Percentiles rank a stretch among this genome's conserved stretches.
Conservation (phyloP, 2,329 filamentous ascomycete species). For the Venturia aucupariae region DNA sequence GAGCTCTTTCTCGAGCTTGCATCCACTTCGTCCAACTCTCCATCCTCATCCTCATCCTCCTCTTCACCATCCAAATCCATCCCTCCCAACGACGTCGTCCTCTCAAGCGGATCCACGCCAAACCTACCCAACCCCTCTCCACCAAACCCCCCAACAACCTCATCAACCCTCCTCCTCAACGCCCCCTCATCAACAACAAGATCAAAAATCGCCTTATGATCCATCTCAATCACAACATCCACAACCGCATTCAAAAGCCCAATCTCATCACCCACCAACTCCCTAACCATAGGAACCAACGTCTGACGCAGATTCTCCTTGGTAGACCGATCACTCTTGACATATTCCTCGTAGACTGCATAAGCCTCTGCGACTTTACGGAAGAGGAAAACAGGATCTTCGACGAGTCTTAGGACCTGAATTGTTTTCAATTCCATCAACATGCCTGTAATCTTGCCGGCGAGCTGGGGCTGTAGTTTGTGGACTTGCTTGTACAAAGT, state of each 20-base stretch:
- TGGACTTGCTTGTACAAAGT: slow-evolving; percentile 98
- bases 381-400: slow-evolving; percentile 80
- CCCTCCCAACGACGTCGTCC: neutral
- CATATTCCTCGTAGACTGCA: slow-evolving; percentile 95
- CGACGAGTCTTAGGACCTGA: slow-evolving; percentile 85
- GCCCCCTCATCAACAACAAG: neutral
- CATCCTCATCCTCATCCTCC: neutral
- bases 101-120: neutral
- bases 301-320: neutral
- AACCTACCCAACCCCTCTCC: neutral
- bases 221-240: neutral
- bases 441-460: slow-evolving; percentile 99
- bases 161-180: neutral
- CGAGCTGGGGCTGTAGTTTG: slow-evolving; percentile 85
- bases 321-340: slow-evolving; percentile 60
- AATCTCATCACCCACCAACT: neutral
- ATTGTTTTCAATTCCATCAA: slow-evolving; percentile 97
- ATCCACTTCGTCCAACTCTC: neutral
- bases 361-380: slow-evolving; percentile 96
- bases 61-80: neutral
- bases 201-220: neutral
- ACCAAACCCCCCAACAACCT: neutral
- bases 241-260: neutral
- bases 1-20: neutral
- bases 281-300: neutral